Evolutionary conservation across 1,284 basidiomycete genomes (phyloP).

Genomic region (Ganoderma lingzhi): DNA sequence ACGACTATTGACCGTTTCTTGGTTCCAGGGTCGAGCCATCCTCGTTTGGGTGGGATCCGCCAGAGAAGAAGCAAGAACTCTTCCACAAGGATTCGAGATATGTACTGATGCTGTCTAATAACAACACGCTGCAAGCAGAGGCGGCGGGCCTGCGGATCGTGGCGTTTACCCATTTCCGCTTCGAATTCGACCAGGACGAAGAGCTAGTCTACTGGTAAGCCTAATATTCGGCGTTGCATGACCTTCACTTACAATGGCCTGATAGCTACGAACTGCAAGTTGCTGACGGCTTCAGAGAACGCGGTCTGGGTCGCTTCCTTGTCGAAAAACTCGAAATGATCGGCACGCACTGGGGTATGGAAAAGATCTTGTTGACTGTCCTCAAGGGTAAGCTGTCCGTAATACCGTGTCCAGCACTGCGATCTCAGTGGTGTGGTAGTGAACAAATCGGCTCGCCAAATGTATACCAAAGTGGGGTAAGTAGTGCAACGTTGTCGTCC

Average conservation of each 20-base stretch:
- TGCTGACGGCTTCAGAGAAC: constrained; percentile 47
- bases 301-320: constrained; percentile 65
- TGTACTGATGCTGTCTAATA: constrained; percentile 50
- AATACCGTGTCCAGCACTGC: no score
- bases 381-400: constrained; percentile 58
- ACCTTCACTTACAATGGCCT: neutral
- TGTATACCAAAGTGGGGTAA: constrained; percentile 68
- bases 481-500: constrained; percentile 11
- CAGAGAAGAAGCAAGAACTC: constrained; percentile 62
- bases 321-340: constrained; percentile 58
- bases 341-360: constrained; percentile 61
- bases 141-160: constrained; percentile 38
- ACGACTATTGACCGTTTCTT: neutral
- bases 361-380: constrained; percentile 76
- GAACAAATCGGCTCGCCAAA: constrained; percentile 59
- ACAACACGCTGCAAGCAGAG: neutral
- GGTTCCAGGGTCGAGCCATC: constrained; percentile 44
- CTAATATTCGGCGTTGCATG: neutral
- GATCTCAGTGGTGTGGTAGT: constrained; percentile 44
- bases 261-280: constrained; percentile 80
- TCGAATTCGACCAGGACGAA: constrained; percentile 68
- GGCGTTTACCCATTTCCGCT: constrained; percentile 75
- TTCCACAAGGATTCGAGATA: constrained; percentile 69
- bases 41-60: constrained; percentile 74
- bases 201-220: constrained; percentile 73